A percentile compares a stretch with the other conserved stretches of the same genome.
Conservation (phyloP, 352 stramenopile species). For the Phytophthora pinifolia region DNA sequence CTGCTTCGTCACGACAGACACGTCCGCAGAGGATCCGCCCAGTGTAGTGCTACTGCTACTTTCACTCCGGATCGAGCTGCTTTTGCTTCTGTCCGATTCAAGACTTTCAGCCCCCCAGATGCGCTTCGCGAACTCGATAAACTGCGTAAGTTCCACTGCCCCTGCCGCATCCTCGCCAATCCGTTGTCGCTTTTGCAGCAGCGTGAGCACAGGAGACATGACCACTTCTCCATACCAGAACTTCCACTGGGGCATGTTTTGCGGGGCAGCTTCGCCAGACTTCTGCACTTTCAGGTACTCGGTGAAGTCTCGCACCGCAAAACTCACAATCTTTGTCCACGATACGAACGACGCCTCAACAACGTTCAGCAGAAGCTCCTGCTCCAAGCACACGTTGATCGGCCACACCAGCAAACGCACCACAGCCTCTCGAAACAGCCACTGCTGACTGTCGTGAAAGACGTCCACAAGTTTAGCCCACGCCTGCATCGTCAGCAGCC, state of each 20-base stretch:
- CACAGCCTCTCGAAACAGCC: slow-evolving; percentile 60
- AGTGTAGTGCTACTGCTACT: slow-evolving; percentile 20
- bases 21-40: slow-evolving; percentile 13
- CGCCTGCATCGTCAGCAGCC: slow-evolving; percentile 51
- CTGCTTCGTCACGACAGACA: slow-evolving; percentile 6
- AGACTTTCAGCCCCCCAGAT: slow-evolving; percentile 17
- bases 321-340: slow-evolving; percentile 44
- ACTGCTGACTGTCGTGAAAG: slow-evolving; percentile 47
- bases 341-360: slow-evolving; percentile 48
- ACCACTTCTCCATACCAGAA: slow-evolving; percentile 58
- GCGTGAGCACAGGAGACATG: slow-evolving; percentile 28
- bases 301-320: slow-evolving; percentile 58
- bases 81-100: slow-evolving; percentile 6
- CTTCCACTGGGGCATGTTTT: slow-evolving; percentile 52
- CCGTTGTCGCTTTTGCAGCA: slow-evolving; percentile 14
- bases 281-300: slow-evolving; percentile 29
- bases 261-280: slow-evolving; percentile 30
- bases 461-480: slow-evolving; percentile 52
- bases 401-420: slow-evolving; percentile 52
- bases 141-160: slow-evolving; percentile 28
- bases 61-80: slow-evolving; percentile 8
- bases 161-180: neutral
- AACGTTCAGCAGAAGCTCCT: slow-evolving; percentile 52
- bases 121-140: slow-evolving; percentile 25
- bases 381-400: slow-evolving; percentile 45